Conservation (phyloP, 1,284 basidiomycete species). For the Sporisorium graminicola region DNA sequence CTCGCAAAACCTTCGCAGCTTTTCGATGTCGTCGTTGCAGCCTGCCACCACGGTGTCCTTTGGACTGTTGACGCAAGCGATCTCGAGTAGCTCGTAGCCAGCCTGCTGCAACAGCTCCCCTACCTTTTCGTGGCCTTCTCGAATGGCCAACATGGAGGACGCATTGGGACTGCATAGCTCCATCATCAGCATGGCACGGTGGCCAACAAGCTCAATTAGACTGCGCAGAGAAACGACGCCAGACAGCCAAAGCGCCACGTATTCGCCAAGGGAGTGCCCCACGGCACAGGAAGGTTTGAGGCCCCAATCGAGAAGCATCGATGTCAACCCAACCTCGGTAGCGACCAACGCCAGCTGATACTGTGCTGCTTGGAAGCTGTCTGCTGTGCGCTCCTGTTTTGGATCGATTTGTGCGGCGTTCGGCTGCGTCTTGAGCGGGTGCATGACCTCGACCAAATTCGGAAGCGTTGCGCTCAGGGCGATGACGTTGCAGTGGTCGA, state of each 20-base stretch:
- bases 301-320: conserved; percentile 43
- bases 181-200: conserved; percentile 47
- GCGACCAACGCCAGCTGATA: conserved; percentile 51
- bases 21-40: conserved; percentile 27
- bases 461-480: conserved; percentile 22
- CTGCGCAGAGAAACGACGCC: conserved; percentile 37
- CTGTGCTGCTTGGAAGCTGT: conserved; percentile 38
- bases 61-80: conserved; percentile 53
- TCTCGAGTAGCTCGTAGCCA: conserved; percentile 24
- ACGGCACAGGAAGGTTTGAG: conserved; percentile 28
- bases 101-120: conserved; percentile 21
- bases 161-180: conserved; percentile 39
- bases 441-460: conserved; percentile 36
- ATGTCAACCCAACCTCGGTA: conserved; percentile 31
- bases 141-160: conserved; percentile 51
- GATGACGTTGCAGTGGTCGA: conserved; percentile 44
- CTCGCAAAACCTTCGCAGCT: conserved; percentile 24
- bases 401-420: background rate
- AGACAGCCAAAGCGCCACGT: conserved; percentile 43
- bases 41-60: conserved; percentile 51
- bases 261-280: conserved; percentile 57
- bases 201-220: conserved; percentile 45
- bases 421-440: conserved; percentile 1
- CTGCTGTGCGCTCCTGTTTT: conserved; percentile 15
- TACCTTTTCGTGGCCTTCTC: conserved; percentile 22